Evolutionary conservation across 352 stramenopile species (phyloP), one percentile per base, ranked within the genome.

Genomic region (Phytophthora sp.): DNA sequence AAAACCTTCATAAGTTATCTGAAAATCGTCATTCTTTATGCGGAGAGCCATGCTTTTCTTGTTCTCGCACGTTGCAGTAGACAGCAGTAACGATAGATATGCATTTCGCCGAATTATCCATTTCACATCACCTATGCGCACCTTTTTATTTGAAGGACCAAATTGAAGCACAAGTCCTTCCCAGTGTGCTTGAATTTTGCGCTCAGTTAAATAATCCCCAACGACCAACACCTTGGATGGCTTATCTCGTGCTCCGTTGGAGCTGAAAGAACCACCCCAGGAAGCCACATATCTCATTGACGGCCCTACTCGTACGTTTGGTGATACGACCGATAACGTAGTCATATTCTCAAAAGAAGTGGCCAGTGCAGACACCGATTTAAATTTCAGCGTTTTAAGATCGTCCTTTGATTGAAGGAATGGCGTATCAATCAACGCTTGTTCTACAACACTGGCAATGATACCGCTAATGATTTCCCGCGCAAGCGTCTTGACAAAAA

Each of bases 321-420:
- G 17, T 17, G 48, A 54, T 7, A 10, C 7, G 13, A 65, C 11
- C 15, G 54, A 26, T 2, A 66, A 10, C 21, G 17, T 56, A 3
- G 17, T 34, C 28, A 70, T 65, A 6, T 11, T 1, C 12, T 70
- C 62, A 8, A 70, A 70, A 2, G 54, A 57, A 49, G 42, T 61
- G 3, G 66, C 34, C 1, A 60, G 23, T 8, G 24, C 53, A 17
- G 41, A 15, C 1, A 7, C 12, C 6, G 38, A 15, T 0, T 54
- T 41, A 2, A 4, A 38, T 27, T 28, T 8, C 12, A 9, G 2
- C 13, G 38, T 18, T 4, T 30, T 23, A 7, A 5, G 21, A 28
- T 49, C 34, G 1, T 12, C 35, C 18, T 35, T 28, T 17, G 6
- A 24, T 18, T 23, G 1, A 37, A 5, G 10, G 3, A 11, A 11